Evolutionary conservation across 371 early-diverging fungal species (phyloP), one percentile per base, ranked within the genome.

Genomic region (Mucor circinelloides): DNA sequence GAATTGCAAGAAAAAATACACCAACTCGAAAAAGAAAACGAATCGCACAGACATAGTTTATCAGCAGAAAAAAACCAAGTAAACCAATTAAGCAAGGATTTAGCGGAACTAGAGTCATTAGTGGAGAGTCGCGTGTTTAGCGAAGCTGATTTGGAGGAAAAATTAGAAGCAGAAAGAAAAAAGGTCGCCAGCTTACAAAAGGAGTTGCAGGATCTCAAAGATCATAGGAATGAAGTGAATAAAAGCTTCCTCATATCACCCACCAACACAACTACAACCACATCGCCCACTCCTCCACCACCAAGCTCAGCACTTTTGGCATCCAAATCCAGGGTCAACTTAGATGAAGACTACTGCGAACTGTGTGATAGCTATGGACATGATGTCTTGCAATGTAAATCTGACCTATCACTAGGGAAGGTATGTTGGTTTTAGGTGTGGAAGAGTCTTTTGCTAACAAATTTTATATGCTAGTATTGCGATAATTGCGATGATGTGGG

Each of bases 91-190:
- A 85, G 85, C 64, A 89, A 87, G 64, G 91, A 93, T 61, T 64
- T 93, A 2, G 84, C 84, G 0, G 89, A 87, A 25, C 69, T 91
- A 19, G 94, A 93, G 65, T 70, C 85, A 3, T 59, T 93, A 38
- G 81, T 93, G n/a, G 94, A 93, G 73, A 88, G 85, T 64, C 87
- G 86, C 66, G 85, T 90, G 10, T 91, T 93, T 69, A 80, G 80
- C 28, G 90, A 92, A 58, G 79, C 85, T 2, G 91, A 93, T 61
- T 74, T 91, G 6, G 91, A 90, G 59, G 86, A 89, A 60, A 73
- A 81, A 42, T 64, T 86, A 1, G 81, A 82, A 60, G 25, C n/a
- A 8, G 87, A 87, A 58, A 75, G 74, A 60, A 78, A 74, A 31
- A 75, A 70, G 42, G 80, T 87, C 3, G 66, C 73, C 9, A 63